phyloP scores from a whole-genome alignment of 1,284 basidiomycete species.

The Pseudozyma sp. region DNA sequence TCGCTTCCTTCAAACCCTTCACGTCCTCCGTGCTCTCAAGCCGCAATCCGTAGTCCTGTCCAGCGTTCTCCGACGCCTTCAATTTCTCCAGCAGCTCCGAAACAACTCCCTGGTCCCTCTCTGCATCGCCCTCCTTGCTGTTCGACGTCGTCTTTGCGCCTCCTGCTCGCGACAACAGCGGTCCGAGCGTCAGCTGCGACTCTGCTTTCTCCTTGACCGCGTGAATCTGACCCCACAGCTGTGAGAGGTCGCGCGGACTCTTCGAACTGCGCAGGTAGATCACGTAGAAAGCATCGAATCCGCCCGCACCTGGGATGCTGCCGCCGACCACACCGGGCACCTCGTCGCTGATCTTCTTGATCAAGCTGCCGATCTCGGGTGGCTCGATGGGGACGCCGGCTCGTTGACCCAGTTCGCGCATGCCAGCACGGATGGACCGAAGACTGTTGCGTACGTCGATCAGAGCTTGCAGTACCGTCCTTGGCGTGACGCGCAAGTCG shows the following conservation, averaged over 20 bases:
- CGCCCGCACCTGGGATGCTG: conserved; percentile 96
- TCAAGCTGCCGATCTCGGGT: conserved; percentile 83
- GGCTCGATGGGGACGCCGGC: conserved; percentile 92
- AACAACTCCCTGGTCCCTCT: conserved; percentile 17
- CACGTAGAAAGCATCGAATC: conserved; percentile 96
- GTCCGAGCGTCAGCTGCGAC: conserved; percentile 32
- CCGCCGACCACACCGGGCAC: conserved; percentile 89
- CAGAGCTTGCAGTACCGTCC: conserved; percentile 36
- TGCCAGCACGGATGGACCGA: conserved; percentile 80
- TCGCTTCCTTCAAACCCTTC: conserved; percentile 74
- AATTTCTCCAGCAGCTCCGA: conserved; percentile 71
- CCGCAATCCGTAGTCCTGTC: conserved; percentile 74
- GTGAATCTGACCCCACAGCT: conserved; percentile 47
- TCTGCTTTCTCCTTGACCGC: conserved; percentile 38
- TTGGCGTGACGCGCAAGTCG: conserved; percentile 21
- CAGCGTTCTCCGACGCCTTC: conserved; percentile 62
- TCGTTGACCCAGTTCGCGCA: conserved; percentile 86
- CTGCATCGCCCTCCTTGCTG: neutral
- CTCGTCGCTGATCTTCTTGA: conserved; percentile 79
- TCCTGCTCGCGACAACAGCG: conserved; percentile 38
- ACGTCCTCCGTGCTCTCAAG: conserved; percentile 76
- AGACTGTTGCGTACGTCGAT: conserved; percentile 62
- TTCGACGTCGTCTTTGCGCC: conserved; percentile 22
- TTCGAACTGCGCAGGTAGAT: conserved; percentile 70
- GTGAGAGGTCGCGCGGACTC: conserved; percentile 20